phyloP scores from a whole-genome alignment of 306 rosid species.

The Carpinus fangiana region DNA sequence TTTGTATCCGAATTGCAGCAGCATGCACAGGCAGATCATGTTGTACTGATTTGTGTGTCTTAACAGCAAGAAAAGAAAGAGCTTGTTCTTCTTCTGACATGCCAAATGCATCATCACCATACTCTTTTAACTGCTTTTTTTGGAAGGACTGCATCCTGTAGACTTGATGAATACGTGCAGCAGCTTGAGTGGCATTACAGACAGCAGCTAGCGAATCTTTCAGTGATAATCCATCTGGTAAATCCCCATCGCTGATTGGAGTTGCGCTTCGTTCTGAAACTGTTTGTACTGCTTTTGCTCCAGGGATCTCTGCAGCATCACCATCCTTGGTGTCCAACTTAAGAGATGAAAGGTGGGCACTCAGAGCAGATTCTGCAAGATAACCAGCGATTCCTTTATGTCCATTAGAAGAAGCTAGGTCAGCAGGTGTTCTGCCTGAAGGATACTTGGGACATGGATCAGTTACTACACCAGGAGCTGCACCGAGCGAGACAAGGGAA shows the following conservation, averaged over 20 bases:
- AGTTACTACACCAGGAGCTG: slow-evolving; percentile 70
- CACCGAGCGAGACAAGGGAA: slow-evolving; percentile 71
- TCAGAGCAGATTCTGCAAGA: slow-evolving; percentile 70
- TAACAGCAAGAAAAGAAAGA: slow-evolving; percentile 48
- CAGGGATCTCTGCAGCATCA: slow-evolving; percentile 39
- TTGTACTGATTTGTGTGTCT: slow-evolving; percentile 43
- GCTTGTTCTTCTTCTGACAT: slow-evolving; percentile 57
- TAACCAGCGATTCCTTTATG: slow-evolving; percentile 94
- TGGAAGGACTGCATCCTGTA: slow-evolving; percentile 81
- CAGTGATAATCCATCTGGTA: slow-evolving; percentile 53
- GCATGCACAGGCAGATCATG: slow-evolving; percentile 56
- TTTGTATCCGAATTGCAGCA: slow-evolving; percentile 78
- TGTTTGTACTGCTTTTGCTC: slow-evolving; percentile 46
- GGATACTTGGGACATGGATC: slow-evolving; percentile 73
- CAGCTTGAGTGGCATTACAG: slow-evolving; percentile 80
- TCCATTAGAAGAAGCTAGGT: slow-evolving; percentile 73
- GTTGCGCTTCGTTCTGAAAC: slow-evolving; percentile 37
- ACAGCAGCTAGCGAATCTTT: slow-evolving; percentile 85
- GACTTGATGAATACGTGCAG: slow-evolving; percentile 85
- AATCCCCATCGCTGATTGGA: slow-evolving; percentile 30
- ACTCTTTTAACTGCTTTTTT: slow-evolving; percentile 65
- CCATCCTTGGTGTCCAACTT: slow-evolving; percentile 47
- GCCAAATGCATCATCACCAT: slow-evolving; percentile 45
- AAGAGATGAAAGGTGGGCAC: slow-evolving; percentile 58
- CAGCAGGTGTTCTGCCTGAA: slow-evolving; percentile 78